These are phyloP conservation scores for Laetiporus sulphureus DNA, from an alignment of 1,284 basidiomycete genomes.

Conservation along the genomic window DNA sequence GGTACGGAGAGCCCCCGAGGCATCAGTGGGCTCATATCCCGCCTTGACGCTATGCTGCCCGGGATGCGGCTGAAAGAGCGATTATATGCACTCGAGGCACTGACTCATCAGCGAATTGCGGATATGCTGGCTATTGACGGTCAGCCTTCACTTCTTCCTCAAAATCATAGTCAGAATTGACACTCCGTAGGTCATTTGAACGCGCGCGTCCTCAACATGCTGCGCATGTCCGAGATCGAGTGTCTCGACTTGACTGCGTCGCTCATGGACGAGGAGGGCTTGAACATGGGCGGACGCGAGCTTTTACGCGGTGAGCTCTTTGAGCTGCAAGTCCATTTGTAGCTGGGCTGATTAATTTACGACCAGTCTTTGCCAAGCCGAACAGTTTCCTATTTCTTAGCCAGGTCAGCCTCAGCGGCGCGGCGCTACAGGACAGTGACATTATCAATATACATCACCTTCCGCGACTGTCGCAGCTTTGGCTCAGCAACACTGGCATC, in stretches of 20 bases:
- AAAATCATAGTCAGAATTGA: neutral
- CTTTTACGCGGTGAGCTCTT: conserved; percentile 35
- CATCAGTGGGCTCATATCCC: conserved; percentile 28
- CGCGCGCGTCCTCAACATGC: conserved; percentile 16
- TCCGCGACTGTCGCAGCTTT: conserved; percentile 40
- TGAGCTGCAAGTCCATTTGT: neutral
- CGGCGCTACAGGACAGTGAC: conserved; percentile 39
- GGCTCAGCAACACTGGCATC: conserved; percentile 48
- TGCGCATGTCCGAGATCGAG: conserved; percentile 21
- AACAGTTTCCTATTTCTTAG: conserved; percentile 45
- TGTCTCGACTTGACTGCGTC: conserved; percentile 34
- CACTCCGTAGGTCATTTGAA: conserved; percentile 21
- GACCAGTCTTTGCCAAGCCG: conserved; percentile 43
- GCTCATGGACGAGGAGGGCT: conserved; percentile 38
- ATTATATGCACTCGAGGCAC: conserved; percentile 24
- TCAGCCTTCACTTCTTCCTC: conserved; percentile 13
- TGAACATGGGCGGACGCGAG: conserved; percentile 37
- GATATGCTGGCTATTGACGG: conserved; percentile 38
- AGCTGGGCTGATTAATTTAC: neutral
- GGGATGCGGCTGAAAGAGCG: conserved; percentile 40
- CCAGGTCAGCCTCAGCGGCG: conserved; percentile 40
- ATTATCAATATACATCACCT: conserved; percentile 46
- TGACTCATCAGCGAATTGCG: conserved; percentile 37
- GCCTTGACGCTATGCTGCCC: conserved; percentile 35
- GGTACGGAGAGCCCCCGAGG: conserved; percentile 37